Base-by-base conservation (phyloP, 148 eudicot species). In the Rhododendron griersonianum region DNA sequence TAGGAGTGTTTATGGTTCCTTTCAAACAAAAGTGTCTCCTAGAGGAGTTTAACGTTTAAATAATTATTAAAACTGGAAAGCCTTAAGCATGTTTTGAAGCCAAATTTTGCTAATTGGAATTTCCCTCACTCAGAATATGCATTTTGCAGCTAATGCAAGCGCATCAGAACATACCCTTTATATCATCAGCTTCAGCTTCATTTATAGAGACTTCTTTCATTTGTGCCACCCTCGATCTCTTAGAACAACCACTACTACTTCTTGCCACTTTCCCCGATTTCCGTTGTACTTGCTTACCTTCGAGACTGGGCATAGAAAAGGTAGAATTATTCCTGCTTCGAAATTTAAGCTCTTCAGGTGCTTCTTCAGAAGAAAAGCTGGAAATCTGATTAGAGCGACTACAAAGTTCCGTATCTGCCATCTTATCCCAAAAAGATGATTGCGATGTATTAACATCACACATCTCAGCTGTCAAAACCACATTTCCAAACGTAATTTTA, bases 221-320 rank as follows among this genome's bases (percentile, higher is more conserved):
- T 84, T 91, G 94, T 82, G 89, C 86, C 88, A 90, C 83, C 86
- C 95, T 90, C 30, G 92, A 91, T 91, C 90, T 92, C 90, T 89
- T 94, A 57, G 92, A 88, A 87, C 85, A 71, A 88, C 91, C 92
- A 88, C 84, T 89, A 81, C 89, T 91, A 65, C 81, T 90, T 91
- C 90, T 90, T 78, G 89, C 86, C 75, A 87, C 84, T 88, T 92
- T 94, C 76, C 92, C 93, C 75, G 87, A 86, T 90, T 89, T 94
- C 83, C 88, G 83, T 13, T 90, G 90, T 84, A 86, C 78, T 74
- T 88, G 92, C 87, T 95, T 96, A 80, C 88, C 95, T 48, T 92
- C 96, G 69, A 61, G 86, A n/a, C 81, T 91, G 15, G 95, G 78
- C 47, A 88, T 86, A 79, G 85, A 82, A 25, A 73, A 47, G 50